A percentile compares a stretch with the other conserved stretches of the same genome.
phyloP scores from a whole-genome alignment of 2,329 filamentous ascomycete genomes.

The Plenodomus tracheiphilus region DNA sequence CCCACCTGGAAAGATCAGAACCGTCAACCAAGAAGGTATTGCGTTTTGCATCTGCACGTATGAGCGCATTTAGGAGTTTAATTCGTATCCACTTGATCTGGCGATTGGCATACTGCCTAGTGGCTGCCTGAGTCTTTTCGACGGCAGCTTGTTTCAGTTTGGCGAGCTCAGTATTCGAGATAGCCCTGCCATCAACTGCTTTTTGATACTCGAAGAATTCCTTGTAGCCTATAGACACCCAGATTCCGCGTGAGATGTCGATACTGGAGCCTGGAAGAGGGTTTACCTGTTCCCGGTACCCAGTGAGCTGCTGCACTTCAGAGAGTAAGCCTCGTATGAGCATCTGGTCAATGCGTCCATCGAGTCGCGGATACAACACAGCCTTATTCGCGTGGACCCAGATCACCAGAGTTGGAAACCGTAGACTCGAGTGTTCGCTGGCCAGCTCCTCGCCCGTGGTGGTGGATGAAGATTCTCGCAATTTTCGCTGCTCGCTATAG shows the following conservation, averaged over 20 bases:
- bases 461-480: conserved; percentile 36
- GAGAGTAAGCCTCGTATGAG: conserved; percentile 65
- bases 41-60: conserved; percentile 55
- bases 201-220: conserved; percentile 76
- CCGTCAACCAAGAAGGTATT: conserved; percentile 81
- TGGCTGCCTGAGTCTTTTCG: conserved; percentile 78
- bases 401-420: conserved; percentile 70
- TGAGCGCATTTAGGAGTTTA: conserved; percentile 74
- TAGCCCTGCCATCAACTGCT: conserved; percentile 24
- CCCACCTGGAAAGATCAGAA: conserved; percentile 67
- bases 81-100: conserved; percentile 86
- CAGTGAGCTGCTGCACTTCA: conserved; percentile 61
- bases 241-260: conserved; percentile 82
- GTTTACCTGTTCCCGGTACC: conserved; percentile 51
- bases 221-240: conserved; percentile 96
- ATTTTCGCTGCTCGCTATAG: conserved; percentile 71
- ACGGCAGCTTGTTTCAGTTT: conserved; percentile 63
- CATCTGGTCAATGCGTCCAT: conserved; percentile 84
- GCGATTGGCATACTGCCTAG: conserved; percentile 81
- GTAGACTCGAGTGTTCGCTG: conserved; percentile 36
- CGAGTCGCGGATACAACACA: conserved; percentile 69
- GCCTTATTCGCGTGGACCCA: conserved; percentile 75
- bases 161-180: conserved; percentile 51
- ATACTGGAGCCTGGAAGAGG: conserved; percentile 56
- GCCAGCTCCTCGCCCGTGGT: neutral